Evolutionary conservation across 164 flowering plant species (phyloP).

Genomic region (Vitis riparia): DNA sequence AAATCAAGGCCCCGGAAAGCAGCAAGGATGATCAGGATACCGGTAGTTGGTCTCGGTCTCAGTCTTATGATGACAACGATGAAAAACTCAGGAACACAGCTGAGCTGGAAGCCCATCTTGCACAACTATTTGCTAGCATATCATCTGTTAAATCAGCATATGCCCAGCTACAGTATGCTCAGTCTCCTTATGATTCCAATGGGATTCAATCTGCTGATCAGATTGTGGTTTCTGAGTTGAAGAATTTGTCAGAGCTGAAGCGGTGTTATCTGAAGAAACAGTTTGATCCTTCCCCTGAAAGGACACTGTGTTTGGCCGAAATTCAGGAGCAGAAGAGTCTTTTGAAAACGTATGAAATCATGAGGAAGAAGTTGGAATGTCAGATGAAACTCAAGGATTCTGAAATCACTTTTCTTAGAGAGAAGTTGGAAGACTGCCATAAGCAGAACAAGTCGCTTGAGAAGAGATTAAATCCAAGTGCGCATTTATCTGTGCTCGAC

Average conservation of each 20-base stretch:
- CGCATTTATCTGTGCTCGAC: slow-evolving; percentile 29
- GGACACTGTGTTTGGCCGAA: slow-evolving; percentile 42
- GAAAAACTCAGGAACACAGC: slow-evolving; percentile 31
- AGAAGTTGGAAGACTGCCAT: slow-evolving; percentile 50
- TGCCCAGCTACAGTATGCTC: slow-evolving; percentile 58
- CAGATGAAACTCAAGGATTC: slow-evolving; percentile 61
- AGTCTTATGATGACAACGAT: slow-evolving; percentile 25
- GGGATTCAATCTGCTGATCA: slow-evolving; percentile 62
- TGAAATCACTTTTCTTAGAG: slow-evolving; percentile 48
- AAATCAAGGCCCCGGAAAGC: slow-evolving; percentile 27
- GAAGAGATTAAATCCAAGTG: slow-evolving; percentile 53
- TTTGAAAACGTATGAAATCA: slow-evolving; percentile 53
- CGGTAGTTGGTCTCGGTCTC: slow-evolving; percentile 3
- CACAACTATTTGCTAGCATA: slow-evolving; percentile 60
- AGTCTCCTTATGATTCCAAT: slow-evolving; percentile 65
- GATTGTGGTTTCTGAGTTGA: slow-evolving; percentile 52
- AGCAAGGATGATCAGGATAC: slow-evolving; percentile 14
- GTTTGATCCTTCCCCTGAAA: slow-evolving; percentile 51
- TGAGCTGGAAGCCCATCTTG: slow-evolving; percentile 49
- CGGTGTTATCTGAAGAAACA: slow-evolving; percentile 58
- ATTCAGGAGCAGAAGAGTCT: slow-evolving; percentile 60
- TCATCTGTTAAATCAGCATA: slow-evolving; percentile 66
- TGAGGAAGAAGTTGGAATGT: slow-evolving; percentile 53
- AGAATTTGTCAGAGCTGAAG: slow-evolving; percentile 59
- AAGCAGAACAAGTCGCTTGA: slow-evolving; percentile 45